These are phyloP conservation scores for Suaeda aralocaspica DNA, from an alignment of 148 eudicot species.

Conservation along the genomic window DNA sequence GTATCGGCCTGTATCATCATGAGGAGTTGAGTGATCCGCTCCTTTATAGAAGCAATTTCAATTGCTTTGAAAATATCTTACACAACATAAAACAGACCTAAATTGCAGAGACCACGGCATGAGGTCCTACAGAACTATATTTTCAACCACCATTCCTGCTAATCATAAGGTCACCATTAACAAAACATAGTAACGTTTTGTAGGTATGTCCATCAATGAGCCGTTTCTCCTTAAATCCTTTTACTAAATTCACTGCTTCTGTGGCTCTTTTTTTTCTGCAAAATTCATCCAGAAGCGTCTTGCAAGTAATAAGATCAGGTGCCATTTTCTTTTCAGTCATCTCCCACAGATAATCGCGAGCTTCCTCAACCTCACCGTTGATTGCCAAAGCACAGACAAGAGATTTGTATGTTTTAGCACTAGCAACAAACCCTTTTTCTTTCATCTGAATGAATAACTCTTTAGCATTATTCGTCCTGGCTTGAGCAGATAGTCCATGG, in stretches of 20 bases:
- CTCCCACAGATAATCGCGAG: constrained; percentile 59
- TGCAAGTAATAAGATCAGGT: constrained; percentile 65
- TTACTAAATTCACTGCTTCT: constrained; percentile 52
- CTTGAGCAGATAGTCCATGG: constrained; percentile 82
- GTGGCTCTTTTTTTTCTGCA: constrained; percentile 39
- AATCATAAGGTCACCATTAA: constrained; percentile 33
- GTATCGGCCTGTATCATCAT: no score
- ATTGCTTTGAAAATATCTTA: no score
- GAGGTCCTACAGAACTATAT: no score
- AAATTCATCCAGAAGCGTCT: constrained; percentile 61
- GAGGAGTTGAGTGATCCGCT: no score
- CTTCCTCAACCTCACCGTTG: constrained; percentile 73
- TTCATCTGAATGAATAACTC: constrained; percentile 62
- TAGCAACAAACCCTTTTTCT: constrained; percentile 59
- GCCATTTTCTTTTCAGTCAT: constrained; percentile 46
- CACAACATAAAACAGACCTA: no score
- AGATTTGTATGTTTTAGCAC: constrained; percentile 69
- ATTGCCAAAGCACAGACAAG: constrained; percentile 71
- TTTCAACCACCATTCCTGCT: constrained; percentile 9
- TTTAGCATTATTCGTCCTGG: constrained; percentile 66
- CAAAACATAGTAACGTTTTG: constrained; percentile 37
- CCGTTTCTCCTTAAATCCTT: constrained; percentile 49
- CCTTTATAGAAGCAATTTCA: no score
- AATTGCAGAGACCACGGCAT: no score
- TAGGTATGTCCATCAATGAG: constrained; percentile 44